Base-by-base conservation (phyloP, 805 yeast genomes). In the Lipomyces chichibuensis region DNA sequence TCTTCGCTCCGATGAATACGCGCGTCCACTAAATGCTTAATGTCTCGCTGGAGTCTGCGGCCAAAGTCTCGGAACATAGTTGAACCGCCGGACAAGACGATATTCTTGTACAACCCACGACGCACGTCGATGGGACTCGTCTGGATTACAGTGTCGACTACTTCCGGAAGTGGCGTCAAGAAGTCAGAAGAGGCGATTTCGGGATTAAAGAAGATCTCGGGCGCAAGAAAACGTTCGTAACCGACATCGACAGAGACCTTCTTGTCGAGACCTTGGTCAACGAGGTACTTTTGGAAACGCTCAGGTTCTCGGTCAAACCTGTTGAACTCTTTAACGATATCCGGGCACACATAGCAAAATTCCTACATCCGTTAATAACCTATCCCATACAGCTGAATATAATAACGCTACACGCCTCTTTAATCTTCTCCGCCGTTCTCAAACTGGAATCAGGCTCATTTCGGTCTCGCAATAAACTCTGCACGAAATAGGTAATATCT, bases 31-130 rank as follows among this genome's bases (percentile, higher is more conserved):
- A 95, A 83, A 13, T 85, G 79, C 80, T 92, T 91, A 75, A 95
- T 83, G 79, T 95, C 99, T 80, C 98, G 89, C 81, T 95, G 99
- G 74, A 95, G 84, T 80, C 99, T 87, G 81, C 98, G 90, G 57
- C 98, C 98, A 76, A 95, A 95, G 78, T 95, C 98, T 77, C 92
- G 92, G 80, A 95, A 95, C 99, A 95, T 95, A 9, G 99, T 95
- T 1, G 98, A 92, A 57, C 99, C 99, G 75, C 99, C 99, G 63
- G 96, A 89, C 65, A 95, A 84, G 23, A 95, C 99, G 76, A 95
- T 95, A 80, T 95, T 95, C 80, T 89, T 91, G 82, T 95, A 95
- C 66, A 95, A 84, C 66, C 96, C 97, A 80, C 95, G 94, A 80
- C 99, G 91, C 52, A 95, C 99, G 82, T 95, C 99, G 72, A 95